These are phyloP conservation scores for Lycium barbarum DNA, from an alignment of 257 asterid genomes.

Conservation along the genomic window DNA sequence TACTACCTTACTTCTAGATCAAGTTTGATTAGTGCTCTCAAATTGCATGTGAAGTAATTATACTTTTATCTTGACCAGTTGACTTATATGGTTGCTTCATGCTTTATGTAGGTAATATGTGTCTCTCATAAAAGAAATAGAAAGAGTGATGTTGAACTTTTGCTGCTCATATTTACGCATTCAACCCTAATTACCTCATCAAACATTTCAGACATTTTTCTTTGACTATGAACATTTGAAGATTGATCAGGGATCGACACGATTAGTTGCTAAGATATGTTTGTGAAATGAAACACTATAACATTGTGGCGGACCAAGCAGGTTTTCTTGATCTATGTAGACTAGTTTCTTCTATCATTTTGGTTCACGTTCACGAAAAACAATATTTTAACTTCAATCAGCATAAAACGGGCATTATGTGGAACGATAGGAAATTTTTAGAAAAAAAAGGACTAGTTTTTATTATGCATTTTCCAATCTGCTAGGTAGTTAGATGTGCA, in stretches of 20 bases:
- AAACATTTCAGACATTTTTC: not conserved
- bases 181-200: not conserved
- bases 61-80: conserved; percentile 9
- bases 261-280: not conserved
- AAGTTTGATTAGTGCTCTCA: not conserved
- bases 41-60: not conserved
- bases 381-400: not conserved
- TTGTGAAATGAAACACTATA: not conserved
- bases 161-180: not conserved
- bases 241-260: not conserved
- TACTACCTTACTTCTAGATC: conserved; percentile 6
- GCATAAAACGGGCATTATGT: not conserved
- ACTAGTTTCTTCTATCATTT: not conserved
- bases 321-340: not conserved
- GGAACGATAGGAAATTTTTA: not conserved
- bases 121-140: not conserved
- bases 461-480: not conserved
- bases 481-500: not conserved
- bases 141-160: not conserved
- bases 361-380: not conserved
- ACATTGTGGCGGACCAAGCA: not conserved
- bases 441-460: not conserved
- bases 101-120: not conserved
- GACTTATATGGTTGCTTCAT: not conserved
- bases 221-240: not conserved